These are phyloP conservation scores for Cicer cuneatum DNA, from an alignment of 306 rosid genomes.

Conservation along the genomic window DNA sequence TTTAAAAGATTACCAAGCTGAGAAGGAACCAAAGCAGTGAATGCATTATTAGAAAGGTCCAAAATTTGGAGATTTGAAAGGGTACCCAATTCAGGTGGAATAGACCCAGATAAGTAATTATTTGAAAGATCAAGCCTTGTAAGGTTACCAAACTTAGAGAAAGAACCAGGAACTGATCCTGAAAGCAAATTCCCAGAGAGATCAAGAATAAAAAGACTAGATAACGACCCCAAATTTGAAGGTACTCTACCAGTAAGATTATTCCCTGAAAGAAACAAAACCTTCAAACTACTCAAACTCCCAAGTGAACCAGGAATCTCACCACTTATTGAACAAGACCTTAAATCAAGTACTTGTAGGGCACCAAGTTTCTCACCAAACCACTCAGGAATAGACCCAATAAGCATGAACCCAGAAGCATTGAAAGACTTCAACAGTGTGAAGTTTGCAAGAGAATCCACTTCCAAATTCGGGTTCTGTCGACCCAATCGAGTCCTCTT, in stretches of 20 bases:
- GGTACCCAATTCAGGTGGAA: slow-evolving; percentile 61
- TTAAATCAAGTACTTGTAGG: slow-evolving; percentile 70
- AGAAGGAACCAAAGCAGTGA: slow-evolving; percentile 58
- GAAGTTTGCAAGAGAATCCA: slow-evolving; percentile 65
- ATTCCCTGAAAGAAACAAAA: slow-evolving; percentile 66
- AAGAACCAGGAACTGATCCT: slow-evolving; percentile 61
- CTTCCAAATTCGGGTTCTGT: slow-evolving; percentile 58
- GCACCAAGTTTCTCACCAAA: slow-evolving; percentile 63
- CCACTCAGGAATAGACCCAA: slow-evolving; percentile 85
- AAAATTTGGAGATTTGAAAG: slow-evolving; percentile 55
- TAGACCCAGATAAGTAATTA: slow-evolving; percentile 69
- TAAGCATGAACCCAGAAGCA: slow-evolving; percentile 86
- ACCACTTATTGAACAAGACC: slow-evolving; percentile 70
- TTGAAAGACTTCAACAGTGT: slow-evolving; percentile 66
- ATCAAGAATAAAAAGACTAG: slow-evolving; percentile 61
- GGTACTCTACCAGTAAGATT: slow-evolving; percentile 69
- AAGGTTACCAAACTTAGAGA: slow-evolving; percentile 65
- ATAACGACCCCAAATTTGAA: slow-evolving; percentile 59
- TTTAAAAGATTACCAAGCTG: slow-evolving; percentile 61
- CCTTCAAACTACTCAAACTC: slow-evolving; percentile 52
- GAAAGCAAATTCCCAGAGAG: slow-evolving; percentile 72
- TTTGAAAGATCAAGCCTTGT: slow-evolving; percentile 67
- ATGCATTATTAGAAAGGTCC: slow-evolving; percentile 67
- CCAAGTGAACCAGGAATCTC: slow-evolving; percentile 71
- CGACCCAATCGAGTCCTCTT: slow-evolving; percentile 58